Percentiles rank a stretch among this genome's conserved stretches.
These are phyloP conservation scores for Monilinia polystroma DNA, from an alignment of 2,329 filamentous ascomycete genomes.

Conservation along the genomic window DNA sequence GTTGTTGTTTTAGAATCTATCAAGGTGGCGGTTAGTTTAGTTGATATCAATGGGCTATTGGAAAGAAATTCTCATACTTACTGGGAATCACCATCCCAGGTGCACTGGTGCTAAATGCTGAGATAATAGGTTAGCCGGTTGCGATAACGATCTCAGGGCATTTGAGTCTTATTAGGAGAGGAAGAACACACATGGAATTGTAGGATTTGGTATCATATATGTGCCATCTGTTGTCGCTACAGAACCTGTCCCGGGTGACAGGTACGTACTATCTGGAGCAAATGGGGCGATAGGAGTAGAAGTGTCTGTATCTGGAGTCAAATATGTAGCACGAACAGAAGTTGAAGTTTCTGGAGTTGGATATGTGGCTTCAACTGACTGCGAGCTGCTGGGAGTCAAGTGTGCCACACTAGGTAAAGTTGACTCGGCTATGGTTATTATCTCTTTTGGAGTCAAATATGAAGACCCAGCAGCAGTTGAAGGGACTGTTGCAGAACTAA, in stretches of 20 bases:
- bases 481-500: background rate
- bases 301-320: background rate
- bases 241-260: background rate
- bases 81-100: background rate
- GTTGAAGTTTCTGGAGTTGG: too few relatives aligned
- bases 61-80: background rate
- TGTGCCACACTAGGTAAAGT: background rate
- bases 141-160: background rate
- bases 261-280: background rate
- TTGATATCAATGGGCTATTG: too few relatives aligned
- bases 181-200: background rate
- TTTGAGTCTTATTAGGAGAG: background rate
- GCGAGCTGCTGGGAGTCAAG: background rate
- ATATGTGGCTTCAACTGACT: too few relatives aligned
- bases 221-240: background rate
- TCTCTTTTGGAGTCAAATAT: background rate
- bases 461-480: background rate
- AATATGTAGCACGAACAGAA: background rate
- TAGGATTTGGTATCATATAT: background rate
- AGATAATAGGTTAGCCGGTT: too few relatives aligned
- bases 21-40: too few relatives aligned
- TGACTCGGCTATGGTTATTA: background rate
- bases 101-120: background rate
- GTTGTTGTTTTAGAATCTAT: background rate
- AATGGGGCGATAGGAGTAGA: background rate